Base-by-base conservation (phyloP, 2,329 filamentous ascomycete species). In the Parafenestella ontariensis region DNA sequence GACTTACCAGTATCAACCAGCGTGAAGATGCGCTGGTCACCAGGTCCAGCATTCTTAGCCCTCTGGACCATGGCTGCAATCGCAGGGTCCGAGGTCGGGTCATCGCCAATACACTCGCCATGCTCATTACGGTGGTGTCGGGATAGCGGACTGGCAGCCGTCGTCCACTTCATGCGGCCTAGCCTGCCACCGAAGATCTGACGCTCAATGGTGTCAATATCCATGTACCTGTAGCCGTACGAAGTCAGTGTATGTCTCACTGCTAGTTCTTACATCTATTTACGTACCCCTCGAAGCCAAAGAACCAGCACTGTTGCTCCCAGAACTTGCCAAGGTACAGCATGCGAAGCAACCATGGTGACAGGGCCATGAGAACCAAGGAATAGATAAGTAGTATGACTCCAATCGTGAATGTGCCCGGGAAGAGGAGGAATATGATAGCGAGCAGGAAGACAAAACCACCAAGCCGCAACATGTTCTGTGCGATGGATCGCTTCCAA, bases 201-300 rank as follows among this genome's bases (percentile, higher is more conserved):
- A 9, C 49, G 55, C 54, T 80, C 78, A 29, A 79, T 76, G 5
- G 69, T 68, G 4, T 64, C 66, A 11, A 79, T 59, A n/a, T 71
- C 59, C 57, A 79, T 68, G 53, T 78, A 73, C 28, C 28, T 31
- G 11, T 31, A 13, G 11, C 7, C 9, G 28, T 9, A 31, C 3
- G 28, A 10, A 10, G 28, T 31, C 11, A 31, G 28, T 13, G 24
- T 6, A 31, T 13, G 11, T 13, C 28, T 11, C 28, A 31, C 11
- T 10, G 3, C 7, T 13, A 9, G 8, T 31, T 31, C 11, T 6
- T 31, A 31, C 8, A 13, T 63, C 66, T 11, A 79, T 70, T 58
- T 56, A 79, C 68, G 53, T 78, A 73, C 0, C 78, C 77, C 48
- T 79, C 76, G 20, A 80, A 73, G 2, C 77, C 78, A 52, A 80